phyloP scores from a whole-genome alignment of 2,329 filamentous ascomycete genomes.

The Furcasterigmium sp. region DNA sequence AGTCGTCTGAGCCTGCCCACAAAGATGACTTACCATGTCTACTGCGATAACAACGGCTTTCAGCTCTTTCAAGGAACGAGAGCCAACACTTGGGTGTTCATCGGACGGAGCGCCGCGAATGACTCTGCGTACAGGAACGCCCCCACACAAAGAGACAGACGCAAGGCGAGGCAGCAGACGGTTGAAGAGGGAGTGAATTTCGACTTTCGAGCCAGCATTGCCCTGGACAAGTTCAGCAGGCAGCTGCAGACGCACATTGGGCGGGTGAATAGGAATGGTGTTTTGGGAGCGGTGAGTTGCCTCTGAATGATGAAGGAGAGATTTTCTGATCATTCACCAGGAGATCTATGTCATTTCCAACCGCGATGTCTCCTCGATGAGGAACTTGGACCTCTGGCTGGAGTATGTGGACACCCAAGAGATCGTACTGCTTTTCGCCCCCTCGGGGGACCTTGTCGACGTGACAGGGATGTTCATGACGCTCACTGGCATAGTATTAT shows the following conservation, averaged over 20 bases:
- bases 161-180: constrained; percentile 10
- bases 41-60: constrained; percentile 26
- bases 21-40: constrained; percentile 25
- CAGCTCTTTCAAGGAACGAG: constrained; percentile 29
- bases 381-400: constrained; percentile 31
- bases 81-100: constrained; percentile 30
- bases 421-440: constrained; percentile 27
- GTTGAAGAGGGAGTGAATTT: not conserved
- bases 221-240: constrained; percentile 29
- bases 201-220: constrained; percentile 20
- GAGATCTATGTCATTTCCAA: constrained; percentile 38
- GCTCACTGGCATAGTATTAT: too few species aligned
- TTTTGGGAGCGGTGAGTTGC: constrained; percentile 27
- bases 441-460: too few species aligned
- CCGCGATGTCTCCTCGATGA: constrained; percentile 28
- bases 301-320: too few species aligned
- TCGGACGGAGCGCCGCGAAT: constrained; percentile 21
- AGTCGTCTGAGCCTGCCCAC: constrained; percentile 27
- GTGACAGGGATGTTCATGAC: too few species aligned
- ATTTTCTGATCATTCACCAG: constrained; percentile 15
- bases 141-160: constrained; percentile 21
- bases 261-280: constrained; percentile 26
- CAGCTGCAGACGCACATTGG: constrained; percentile 30
- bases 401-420: constrained; percentile 31
- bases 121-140: constrained; percentile 21